These are phyloP conservation scores for Aciculosporium take DNA, from an alignment of 2,329 filamentous ascomycete genomes.

Conservation along the genomic window DNA sequence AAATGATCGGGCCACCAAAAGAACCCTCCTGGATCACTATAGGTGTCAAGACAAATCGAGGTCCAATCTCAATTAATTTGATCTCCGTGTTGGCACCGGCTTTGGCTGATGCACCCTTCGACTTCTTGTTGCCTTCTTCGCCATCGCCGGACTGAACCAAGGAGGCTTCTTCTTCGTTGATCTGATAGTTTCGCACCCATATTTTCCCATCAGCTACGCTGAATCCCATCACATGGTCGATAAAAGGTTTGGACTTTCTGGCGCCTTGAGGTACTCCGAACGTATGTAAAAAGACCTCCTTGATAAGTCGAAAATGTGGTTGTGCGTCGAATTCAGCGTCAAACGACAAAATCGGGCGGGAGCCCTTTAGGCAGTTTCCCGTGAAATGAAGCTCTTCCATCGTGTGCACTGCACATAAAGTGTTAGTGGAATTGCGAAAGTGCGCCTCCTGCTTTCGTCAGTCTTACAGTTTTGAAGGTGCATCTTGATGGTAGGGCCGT, in stretches of 20 bases:
- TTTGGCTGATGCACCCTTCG: constrained; percentile 19
- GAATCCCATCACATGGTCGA: constrained; percentile 91
- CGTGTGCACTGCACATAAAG: constrained; percentile 56
- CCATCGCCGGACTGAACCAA: constrained; percentile 27
- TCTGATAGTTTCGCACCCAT: constrained; percentile 91
- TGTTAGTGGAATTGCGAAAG: constrained; percentile 11
- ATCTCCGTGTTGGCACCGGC: constrained; percentile 55
- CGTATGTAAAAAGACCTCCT: constrained; percentile 77
- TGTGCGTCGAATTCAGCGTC: constrained; percentile 73
- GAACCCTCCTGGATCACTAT: constrained; percentile 91
- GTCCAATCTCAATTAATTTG: constrained; percentile 81
- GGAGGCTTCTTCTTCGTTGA: constrained; percentile 64
- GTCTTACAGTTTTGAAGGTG: constrained; percentile 60
- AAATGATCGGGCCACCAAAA: constrained; percentile 92
- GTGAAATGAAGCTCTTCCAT: constrained; percentile 96
- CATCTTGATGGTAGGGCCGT: constrained; percentile 46
- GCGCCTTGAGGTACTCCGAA: constrained; percentile 87
- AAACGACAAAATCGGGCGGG: constrained; percentile 80
- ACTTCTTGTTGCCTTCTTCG: constrained; percentile 28
- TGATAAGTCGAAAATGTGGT: constrained; percentile 68
- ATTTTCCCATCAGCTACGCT: constrained; percentile 85
- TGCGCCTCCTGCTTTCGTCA: neutral
- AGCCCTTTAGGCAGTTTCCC: constrained; percentile 91
- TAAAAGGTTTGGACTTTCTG: constrained; percentile 84
- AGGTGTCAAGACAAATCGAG: constrained; percentile 81